Evolutionary conservation across 495 filamentous ascomycete species (phyloP).

Genomic region (Trichoderma virens): DNA sequence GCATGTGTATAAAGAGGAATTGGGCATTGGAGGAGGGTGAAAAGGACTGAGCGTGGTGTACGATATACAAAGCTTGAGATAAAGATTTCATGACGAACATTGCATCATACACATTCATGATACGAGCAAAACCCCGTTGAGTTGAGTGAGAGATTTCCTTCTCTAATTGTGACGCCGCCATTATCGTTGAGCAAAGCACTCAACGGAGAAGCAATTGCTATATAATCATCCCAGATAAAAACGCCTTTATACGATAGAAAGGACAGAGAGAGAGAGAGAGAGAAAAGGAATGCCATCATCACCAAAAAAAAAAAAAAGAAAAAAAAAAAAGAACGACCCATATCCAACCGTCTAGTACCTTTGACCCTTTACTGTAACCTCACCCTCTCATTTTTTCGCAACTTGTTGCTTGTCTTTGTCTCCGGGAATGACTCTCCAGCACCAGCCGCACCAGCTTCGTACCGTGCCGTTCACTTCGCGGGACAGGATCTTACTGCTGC

Average conservation of each 20-base stretch:
- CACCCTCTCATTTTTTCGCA: background rate
- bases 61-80: slow-evolving; percentile 2
- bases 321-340: background rate
- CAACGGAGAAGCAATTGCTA: background rate
- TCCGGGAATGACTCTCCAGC: slow-evolving; percentile 48
- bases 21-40: background rate
- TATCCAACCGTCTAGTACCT: background rate
- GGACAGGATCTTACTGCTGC: slow-evolving; percentile 37
- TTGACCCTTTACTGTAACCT: background rate
- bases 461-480: slow-evolving; percentile 47
- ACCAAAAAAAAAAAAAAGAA: too few relatives aligned
- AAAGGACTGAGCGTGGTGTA: slow-evolving; percentile 8
- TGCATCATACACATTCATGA: background rate
- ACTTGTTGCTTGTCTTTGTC: slow-evolving; percentile 20
- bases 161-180: background rate
- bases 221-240: background rate
- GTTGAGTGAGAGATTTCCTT: too few relatives aligned
- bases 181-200: background rate
- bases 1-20: background rate
- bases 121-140: background rate
- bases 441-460: slow-evolving; percentile 65
- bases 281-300: background rate
- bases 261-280: background rate
- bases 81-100: background rate
- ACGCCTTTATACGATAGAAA: background rate